Conservation (phyloP, 1,139 yeast genomes). For the Saccharomyces hybrid region DNA sequence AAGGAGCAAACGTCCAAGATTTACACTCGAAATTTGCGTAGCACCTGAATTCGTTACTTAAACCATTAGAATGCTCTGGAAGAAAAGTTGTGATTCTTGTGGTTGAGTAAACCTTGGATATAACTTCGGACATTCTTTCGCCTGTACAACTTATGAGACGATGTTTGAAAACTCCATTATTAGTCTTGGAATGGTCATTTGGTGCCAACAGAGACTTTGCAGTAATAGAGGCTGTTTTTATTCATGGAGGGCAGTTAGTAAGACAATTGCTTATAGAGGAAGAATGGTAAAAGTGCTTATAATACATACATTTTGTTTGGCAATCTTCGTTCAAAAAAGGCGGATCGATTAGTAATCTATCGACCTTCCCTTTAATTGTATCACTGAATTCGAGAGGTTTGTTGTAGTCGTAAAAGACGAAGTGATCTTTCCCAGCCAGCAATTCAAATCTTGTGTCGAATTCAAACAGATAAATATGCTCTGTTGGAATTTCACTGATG, state of each 20-base stretch:
- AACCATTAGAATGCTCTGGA: slow-evolving; percentile 79
- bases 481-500: slow-evolving; percentile 49
- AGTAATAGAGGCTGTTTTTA: slow-evolving; percentile 45
- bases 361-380: slow-evolving; percentile 52
- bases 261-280: background rate
- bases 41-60: slow-evolving; percentile 81
- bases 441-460: slow-evolving; percentile 67
- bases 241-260: slow-evolving; percentile 4
- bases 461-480: slow-evolving; percentile 67
- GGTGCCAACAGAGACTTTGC: slow-evolving; percentile 51
- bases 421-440: slow-evolving; percentile 60
- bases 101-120: slow-evolving; percentile 56
- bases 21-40: slow-evolving; percentile 66
- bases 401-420: slow-evolving; percentile 68
- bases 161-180: slow-evolving; percentile 39
- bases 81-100: slow-evolving; percentile 54
- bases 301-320: slow-evolving; percentile 48
- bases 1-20: slow-evolving; percentile 38
- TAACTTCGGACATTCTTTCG: slow-evolving; percentile 67
- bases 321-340: slow-evolving; percentile 80
- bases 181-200: slow-evolving; percentile 35
- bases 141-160: slow-evolving; percentile 74
- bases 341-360: slow-evolving; percentile 77
- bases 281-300: background rate
- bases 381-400: slow-evolving; percentile 58